Conservation (phyloP, 2,329 filamentous ascomycete genomes). For the Ceratocystis diversiconidia region DNA sequence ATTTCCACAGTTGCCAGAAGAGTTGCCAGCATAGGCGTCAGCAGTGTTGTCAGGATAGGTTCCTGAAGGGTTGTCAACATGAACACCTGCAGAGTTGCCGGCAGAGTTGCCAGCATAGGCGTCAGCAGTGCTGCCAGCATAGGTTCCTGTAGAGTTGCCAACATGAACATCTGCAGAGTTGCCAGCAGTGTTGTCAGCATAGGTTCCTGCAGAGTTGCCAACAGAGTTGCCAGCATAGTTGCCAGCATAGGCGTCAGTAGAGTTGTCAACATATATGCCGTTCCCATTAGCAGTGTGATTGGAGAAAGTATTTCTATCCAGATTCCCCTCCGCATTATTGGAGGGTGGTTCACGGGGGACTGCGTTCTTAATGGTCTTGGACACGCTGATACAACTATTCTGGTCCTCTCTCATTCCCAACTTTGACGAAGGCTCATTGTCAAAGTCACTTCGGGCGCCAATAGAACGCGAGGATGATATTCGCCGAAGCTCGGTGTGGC, state of each 20-base stretch:
- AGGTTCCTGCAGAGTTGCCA: background rate
- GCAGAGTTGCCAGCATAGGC: no score
- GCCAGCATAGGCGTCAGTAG: background rate
- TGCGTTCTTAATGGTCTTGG: constrained; percentile 6
- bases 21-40: no score
- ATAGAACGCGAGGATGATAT: constrained; percentile 76
- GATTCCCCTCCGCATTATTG: background rate
- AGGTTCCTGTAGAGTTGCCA: no score
- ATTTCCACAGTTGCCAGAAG: no score
- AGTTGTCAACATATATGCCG: background rate
- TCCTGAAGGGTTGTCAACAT: no score
- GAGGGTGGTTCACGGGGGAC: background rate
- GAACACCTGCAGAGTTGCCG: no score
- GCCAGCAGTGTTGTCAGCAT: background rate
- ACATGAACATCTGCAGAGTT: background rate
- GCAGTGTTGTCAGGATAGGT: no score
- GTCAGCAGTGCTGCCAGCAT: no score
- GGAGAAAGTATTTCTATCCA: background rate
- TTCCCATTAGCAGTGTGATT: background rate
- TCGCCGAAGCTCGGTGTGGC: constrained; percentile 42
- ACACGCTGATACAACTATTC: background rate
- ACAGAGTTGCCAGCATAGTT: background rate
- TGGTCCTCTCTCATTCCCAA: background rate
- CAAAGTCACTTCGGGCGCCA: constrained; percentile 68
- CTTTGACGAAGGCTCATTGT: background rate